Base-by-base conservation (phyloP, 768 basidiomycete species). In the Mycena vitilis region DNA sequence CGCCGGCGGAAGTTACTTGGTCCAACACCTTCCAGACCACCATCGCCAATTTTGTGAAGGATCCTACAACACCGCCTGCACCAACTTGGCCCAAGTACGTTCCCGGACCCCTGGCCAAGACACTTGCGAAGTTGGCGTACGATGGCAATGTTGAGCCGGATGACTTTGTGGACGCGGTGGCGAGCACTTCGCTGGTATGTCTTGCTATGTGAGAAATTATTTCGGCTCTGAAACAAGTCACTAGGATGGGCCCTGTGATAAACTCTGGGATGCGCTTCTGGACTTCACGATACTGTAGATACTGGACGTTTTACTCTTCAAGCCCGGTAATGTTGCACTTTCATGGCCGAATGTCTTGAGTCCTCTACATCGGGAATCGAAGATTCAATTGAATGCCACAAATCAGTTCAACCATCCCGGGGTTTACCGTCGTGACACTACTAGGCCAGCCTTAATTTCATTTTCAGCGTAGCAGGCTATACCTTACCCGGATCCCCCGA, bases 21-120 rank as follows among this genome's bases (percentile, higher is more conserved):
- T 77, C 75, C 8, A 37, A 37, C 0, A 77, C 71, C 23, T 63
- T 75, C 44, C 74, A 75, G 55, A 74, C 71, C n/a, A 54, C 66
- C 5, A 66, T 73, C 51, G 69, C 71, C 23, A 74, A 73, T 44
- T 75, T 75, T 53, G 60, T 74, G 11, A 75, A 75, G 53, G 57
- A 75, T 56, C 74, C 74, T 1, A 25, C 22, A 13, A 47, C 48
- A 5, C 66, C 68, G 13, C 74, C 74, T 12, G 71, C 74, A 18
- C 37, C 59, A 8, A 67, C 66, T 45, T 75, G 74, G 74, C 62
- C 56, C 2, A 60, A 68, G 52, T 75, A 70, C 34, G 30, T 64
- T 15, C 69, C 71, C 13, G 63, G 67, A 15, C 38, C 42, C 0
- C 20, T 42, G 15, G 66, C 68, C 8, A 65, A 54, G 13, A 72